Percentiles rank a stretch among this genome's conserved stretches.
phyloP scores from a whole-genome alignment of 2,329 filamentous ascomycete genomes.

The Cordyceps cateniannulata region DNA sequence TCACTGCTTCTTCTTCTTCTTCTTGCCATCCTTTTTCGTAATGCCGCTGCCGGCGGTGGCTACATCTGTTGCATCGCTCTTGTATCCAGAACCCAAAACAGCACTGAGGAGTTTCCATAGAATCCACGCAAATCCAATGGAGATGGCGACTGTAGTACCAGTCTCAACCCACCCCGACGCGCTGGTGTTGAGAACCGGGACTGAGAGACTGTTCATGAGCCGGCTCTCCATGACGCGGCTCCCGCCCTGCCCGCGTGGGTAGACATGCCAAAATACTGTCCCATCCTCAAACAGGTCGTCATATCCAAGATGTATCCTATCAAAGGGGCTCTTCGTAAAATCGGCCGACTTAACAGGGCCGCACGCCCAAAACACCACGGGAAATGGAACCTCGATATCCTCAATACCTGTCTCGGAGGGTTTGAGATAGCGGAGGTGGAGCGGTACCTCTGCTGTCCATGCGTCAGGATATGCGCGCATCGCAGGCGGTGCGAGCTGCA shows the following conservation, averaged over 20 bases:
- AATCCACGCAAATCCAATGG: conserved; percentile 64
- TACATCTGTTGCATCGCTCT: neutral
- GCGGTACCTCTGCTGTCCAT: conserved; percentile 67
- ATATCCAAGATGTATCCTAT: conserved; percentile 77
- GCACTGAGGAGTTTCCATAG: conserved; percentile 48
- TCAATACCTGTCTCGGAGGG: conserved; percentile 51
- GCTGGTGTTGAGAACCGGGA: conserved; percentile 59
- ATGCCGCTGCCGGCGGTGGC: neutral
- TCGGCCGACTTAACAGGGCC: conserved; percentile 57
- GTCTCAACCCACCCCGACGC: conserved; percentile 40
- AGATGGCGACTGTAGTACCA: conserved; percentile 54
- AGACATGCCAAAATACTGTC: conserved; percentile 78
- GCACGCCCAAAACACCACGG: conserved; percentile 88
- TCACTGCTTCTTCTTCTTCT: conserved; percentile 22
- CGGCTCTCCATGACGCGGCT: conserved; percentile 16
- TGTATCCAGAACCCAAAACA: conserved; percentile 19
- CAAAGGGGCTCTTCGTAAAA: conserved; percentile 76
- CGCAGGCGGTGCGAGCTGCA: conserved; percentile 61
- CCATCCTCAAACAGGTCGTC: conserved; percentile 69
- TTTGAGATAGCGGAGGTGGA: conserved; percentile 78
- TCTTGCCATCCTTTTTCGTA: conserved; percentile 8
- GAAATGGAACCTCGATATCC: conserved; percentile 63
- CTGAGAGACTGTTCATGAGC: conserved; percentile 49
- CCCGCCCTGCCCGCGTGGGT: conserved; percentile 36
- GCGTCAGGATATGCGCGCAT: conserved; percentile 26